A percentile compares a stretch with the other conserved stretches of the same genome.
These are phyloP conservation scores for Xylariaceae sp. DNA, from an alignment of 2,329 filamentous ascomycete genomes.

Conservation along the genomic window DNA sequence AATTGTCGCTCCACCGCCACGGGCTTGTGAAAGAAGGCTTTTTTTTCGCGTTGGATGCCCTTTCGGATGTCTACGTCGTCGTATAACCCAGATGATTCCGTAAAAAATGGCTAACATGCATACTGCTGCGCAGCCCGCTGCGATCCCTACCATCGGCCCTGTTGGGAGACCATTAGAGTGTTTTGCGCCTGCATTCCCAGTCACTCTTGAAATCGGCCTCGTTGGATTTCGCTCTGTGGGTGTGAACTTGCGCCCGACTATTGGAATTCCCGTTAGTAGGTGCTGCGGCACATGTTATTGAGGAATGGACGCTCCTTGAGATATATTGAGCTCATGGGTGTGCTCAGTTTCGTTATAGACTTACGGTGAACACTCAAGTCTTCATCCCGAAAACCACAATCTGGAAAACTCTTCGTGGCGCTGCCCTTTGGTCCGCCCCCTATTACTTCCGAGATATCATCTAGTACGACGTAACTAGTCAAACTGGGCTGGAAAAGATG, in stretches of 20 bases:
- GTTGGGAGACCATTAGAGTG: constrained; percentile 23
- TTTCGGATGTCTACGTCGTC: constrained; percentile 15
- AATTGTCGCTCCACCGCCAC: neutral
- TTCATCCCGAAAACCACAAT: constrained; percentile 43
- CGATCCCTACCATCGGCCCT: constrained; percentile 35
- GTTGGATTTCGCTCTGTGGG: constrained; percentile 48
- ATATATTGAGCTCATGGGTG: no score
- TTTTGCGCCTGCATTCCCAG: constrained; percentile 27
- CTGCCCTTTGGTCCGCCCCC: constrained; percentile 49
- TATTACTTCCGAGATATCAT: constrained; percentile 45
- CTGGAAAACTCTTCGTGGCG: constrained; percentile 50
- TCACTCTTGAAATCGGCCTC: constrained; percentile 26
- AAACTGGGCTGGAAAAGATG: constrained; percentile 46
- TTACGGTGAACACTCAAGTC: constrained; percentile 43
- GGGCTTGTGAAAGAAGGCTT: neutral
- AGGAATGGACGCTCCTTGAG: no score
- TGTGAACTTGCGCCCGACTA: constrained; percentile 49
- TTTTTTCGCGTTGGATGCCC: neutral
- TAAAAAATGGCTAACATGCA: constrained; percentile 27
- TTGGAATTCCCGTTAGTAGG: neutral
- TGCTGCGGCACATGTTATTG: neutral
- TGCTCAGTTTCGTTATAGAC: neutral
- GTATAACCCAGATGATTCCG: constrained; percentile 31
- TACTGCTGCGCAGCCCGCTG: constrained; percentile 33
- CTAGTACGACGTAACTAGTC: constrained; percentile 51